Evolutionary conservation across 768 basidiomycete species (phyloP).

Genomic region (Melanogaster broomeanus): DNA sequence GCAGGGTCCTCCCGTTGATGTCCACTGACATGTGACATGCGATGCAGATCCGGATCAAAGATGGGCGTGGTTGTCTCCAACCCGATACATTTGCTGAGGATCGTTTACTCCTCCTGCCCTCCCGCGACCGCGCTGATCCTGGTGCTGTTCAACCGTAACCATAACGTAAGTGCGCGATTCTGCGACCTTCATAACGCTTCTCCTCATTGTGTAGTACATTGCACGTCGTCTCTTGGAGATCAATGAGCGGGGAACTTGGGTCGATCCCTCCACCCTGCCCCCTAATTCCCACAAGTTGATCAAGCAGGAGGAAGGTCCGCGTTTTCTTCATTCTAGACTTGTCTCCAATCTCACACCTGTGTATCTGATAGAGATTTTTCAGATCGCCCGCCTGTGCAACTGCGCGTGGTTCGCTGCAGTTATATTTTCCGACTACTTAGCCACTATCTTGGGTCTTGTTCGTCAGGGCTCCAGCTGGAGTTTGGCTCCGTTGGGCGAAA

Average conservation of each 20-base stretch:
- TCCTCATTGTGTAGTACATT: constrained; percentile 57
- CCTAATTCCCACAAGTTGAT: constrained; percentile 35
- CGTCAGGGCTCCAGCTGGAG: constrained; percentile 65
- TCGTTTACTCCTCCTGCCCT: constrained; percentile 71
- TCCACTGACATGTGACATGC: constrained; percentile 31
- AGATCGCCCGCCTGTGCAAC: constrained; percentile 72
- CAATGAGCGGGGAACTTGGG: constrained; percentile 71
- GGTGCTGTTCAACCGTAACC: constrained; percentile 70
- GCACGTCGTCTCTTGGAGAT: constrained; percentile 76
- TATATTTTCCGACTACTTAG: constrained; percentile 73
- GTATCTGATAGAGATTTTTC: constrained; percentile 64
- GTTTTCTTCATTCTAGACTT: background rate
- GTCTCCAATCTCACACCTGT: constrained; percentile 4
- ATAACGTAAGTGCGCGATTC: constrained; percentile 53
- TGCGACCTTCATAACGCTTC: background rate
- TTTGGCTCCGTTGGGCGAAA: too few species aligned
- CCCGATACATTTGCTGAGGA: constrained; percentile 71
- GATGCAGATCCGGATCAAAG: constrained; percentile 53
- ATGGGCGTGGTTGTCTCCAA: constrained; percentile 68
- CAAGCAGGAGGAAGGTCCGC: constrained; percentile 56
- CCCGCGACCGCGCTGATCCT: constrained; percentile 69
- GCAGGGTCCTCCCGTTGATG: background rate
- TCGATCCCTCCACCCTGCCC: constrained; percentile 51
- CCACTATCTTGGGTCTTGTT: constrained; percentile 69
- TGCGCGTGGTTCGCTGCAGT: constrained; percentile 71